These are phyloP conservation scores for Aspergillus ustus DNA, from an alignment of 2,329 filamentous ascomycete species.

Conservation along the genomic window DNA sequence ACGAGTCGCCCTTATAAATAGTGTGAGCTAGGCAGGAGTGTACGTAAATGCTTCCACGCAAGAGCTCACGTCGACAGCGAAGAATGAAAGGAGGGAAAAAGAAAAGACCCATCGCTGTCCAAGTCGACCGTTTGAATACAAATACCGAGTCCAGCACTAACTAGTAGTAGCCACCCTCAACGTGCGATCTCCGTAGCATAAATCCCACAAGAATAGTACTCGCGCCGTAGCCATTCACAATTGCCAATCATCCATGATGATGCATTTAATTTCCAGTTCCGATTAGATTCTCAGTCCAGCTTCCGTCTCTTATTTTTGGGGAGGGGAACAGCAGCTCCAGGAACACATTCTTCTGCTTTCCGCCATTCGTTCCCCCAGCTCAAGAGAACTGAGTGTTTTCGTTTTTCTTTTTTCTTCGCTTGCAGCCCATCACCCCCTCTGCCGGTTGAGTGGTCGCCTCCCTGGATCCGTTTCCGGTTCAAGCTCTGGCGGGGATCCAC, in stretches of 20 bases:
- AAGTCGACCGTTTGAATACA: background rate
- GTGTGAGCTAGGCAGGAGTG: background rate
- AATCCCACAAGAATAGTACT: background rate
- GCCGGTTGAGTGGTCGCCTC: constrained; percentile 29
- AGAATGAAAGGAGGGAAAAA: background rate
- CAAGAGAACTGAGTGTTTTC: constrained; percentile 13
- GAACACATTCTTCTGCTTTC: constrained; percentile 15
- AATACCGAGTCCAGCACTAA: background rate
- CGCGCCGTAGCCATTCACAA: background rate
- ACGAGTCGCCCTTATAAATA: constrained; percentile 6
- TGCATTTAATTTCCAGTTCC: constrained; percentile 5
- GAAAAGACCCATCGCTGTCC: background rate
- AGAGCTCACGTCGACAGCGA: background rate
- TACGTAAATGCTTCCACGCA: constrained; percentile 2
- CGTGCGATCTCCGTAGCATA: background rate
- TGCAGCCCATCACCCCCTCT: constrained; percentile 10
- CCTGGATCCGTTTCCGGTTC: constrained; percentile 40
- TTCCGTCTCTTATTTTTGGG: constrained; percentile 6
- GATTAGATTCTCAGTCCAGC: constrained; percentile 8
- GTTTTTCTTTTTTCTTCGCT: constrained; percentile 20
- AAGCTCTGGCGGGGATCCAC: constrained; percentile 41
- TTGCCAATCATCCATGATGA: background rate
- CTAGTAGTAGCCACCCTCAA: background rate
- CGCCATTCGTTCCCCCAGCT: constrained; percentile 2
- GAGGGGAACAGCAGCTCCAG: background rate